Percentiles rank a stretch among this genome's conserved stretches.
Conservation (phyloP, 106 monocot species). For the Platanthera guangdongensis region DNA sequence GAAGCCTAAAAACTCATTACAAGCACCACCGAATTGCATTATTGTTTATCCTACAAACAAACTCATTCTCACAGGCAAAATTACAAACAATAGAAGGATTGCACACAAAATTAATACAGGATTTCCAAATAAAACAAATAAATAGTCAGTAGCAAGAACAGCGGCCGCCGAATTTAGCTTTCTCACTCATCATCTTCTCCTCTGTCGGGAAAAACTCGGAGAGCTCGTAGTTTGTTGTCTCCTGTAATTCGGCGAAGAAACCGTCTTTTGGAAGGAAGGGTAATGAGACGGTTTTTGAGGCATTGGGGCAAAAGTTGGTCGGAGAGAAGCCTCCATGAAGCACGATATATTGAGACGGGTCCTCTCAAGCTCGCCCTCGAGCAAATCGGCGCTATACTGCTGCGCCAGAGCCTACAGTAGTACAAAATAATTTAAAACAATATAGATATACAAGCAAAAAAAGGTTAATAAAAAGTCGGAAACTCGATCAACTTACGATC, state of each 20-base stretch:
- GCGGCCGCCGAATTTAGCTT: not conserved
- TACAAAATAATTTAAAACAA: not conserved
- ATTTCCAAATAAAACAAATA: constrained; percentile 5
- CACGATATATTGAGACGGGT: constrained; percentile 94
- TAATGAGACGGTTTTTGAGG: constrained; percentile 17
- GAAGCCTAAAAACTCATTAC: not conserved
- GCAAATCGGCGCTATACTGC: constrained; percentile 59
- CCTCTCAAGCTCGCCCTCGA: constrained; percentile 77
- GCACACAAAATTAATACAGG: not conserved
- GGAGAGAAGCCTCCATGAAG: constrained; percentile 73
- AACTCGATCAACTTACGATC: constrained; percentile 39
- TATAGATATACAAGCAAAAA: not conserved
- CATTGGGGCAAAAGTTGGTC: constrained; percentile 20
- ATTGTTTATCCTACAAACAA: not conserved
- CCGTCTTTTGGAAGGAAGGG: constrained; percentile 22
- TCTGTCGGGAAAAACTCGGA: constrained; percentile 40
- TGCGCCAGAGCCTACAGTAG: constrained; percentile 63
- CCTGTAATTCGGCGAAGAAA: constrained; percentile 54
- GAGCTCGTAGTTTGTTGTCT: constrained; percentile 39
- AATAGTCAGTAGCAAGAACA: constrained; percentile 1
- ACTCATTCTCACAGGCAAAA: not conserved
- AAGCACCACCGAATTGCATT: not conserved
- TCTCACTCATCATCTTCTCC: constrained; percentile 30
- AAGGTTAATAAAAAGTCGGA: not conserved
- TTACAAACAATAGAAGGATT: constrained; percentile 2